These are phyloP conservation scores for Phytophthora sansomeana DNA, from an alignment of 352 stramenopile genomes.

Conservation along the genomic window DNA sequence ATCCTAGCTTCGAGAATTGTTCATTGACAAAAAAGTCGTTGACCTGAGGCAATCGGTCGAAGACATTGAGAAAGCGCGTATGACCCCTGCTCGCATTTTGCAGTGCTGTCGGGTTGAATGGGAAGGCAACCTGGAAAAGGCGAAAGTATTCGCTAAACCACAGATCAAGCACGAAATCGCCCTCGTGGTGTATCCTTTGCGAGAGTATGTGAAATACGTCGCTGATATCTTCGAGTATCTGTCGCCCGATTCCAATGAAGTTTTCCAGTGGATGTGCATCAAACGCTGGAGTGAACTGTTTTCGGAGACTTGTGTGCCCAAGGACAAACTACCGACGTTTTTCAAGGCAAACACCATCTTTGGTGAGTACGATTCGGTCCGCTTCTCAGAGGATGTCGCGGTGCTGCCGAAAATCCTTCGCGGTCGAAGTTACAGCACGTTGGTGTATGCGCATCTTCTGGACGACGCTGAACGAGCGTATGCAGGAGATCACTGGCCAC, in stretches of 20 bases:
- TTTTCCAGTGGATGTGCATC: not conserved
- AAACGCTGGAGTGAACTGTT: not conserved
- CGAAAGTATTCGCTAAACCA: not conserved
- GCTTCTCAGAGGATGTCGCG: not conserved
- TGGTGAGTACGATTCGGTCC: not conserved
- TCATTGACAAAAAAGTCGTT: not conserved
- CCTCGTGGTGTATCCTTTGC: not conserved
- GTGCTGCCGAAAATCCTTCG: not conserved
- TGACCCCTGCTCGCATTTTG: not conserved
- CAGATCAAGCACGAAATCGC: not conserved
- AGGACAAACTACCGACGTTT: not conserved
- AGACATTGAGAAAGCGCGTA: not conserved
- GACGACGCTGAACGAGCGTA: not conserved
- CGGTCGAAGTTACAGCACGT: not conserved
- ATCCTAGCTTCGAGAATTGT: not conserved
- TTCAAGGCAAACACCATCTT: conserved; percentile 1
- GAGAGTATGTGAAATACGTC: not conserved
- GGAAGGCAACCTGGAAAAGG: not conserved
- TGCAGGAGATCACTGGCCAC: not conserved
- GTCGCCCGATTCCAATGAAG: not conserved
- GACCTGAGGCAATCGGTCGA: not conserved
- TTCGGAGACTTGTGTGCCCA: not conserved
- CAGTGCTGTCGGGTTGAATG: not conserved
- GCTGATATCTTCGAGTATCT: not conserved
- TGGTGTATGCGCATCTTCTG: not conserved